Conservation (phyloP, 2,329 filamentous ascomycete species). For the Arthrobotrys conoides region DNA sequence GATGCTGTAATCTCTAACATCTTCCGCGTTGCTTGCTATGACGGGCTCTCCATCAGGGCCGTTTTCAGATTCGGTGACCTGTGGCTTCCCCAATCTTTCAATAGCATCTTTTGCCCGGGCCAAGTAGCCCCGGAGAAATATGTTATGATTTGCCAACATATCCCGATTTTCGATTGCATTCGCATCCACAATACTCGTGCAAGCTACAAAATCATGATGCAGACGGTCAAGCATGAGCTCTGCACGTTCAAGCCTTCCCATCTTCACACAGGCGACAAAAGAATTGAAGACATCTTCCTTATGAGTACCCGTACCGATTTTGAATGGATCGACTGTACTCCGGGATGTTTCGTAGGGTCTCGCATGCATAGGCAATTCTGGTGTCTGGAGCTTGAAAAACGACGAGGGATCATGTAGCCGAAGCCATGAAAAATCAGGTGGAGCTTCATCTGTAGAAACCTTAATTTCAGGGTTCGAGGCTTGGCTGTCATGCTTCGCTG, state of each 20-base stretch:
- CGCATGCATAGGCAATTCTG: constrained; percentile 48
- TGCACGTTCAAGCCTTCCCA: constrained; percentile 47
- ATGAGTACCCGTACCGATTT: constrained; percentile 46
- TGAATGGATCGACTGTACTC: constrained; percentile 46
- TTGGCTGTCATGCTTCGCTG: constrained; percentile 4
- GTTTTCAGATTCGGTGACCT: background rate
- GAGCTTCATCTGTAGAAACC: constrained; percentile 14
- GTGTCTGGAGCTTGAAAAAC: constrained; percentile 50
- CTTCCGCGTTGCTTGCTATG: background rate
- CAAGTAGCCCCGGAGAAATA: constrained; percentile 47
- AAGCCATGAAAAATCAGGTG: constrained; percentile 58
- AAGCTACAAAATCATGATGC: constrained; percentile 48
- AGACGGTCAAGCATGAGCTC: constrained; percentile 56
- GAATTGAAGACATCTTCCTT: constrained; percentile 50
- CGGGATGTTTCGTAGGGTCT: constrained; percentile 43
- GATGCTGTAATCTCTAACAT: constrained; percentile 38
- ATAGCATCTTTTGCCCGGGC: constrained; percentile 40
- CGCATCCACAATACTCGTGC: constrained; percentile 30
- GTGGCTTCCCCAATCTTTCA: constrained; percentile 2
- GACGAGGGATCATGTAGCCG: constrained; percentile 49
- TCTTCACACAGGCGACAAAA: constrained; percentile 58
- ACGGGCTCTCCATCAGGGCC: background rate
- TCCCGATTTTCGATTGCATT: constrained; percentile 24
- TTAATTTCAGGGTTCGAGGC: background rate
- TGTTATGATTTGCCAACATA: constrained; percentile 45